These are phyloP conservation scores for Cercophora sp. DNA, from an alignment of 495 filamentous ascomycete species.

Conservation along the genomic window DNA sequence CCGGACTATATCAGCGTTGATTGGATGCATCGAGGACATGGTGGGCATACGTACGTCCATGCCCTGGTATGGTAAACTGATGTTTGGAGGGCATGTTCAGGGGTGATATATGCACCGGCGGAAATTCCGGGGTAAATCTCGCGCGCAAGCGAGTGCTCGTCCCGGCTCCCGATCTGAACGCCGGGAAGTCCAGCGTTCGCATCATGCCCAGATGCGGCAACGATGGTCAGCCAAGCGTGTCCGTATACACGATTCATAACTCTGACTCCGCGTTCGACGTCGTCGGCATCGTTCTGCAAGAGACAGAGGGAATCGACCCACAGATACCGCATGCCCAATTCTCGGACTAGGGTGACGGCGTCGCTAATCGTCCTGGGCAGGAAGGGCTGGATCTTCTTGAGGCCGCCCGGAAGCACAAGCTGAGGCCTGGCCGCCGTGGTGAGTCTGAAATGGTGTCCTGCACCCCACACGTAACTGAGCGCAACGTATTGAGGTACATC, in stretches of 20 bases:
- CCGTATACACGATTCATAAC: constrained; percentile 13
- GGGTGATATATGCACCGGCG: neutral
- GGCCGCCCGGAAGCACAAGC: no score
- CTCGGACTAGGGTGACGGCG: neutral
- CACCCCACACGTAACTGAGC: no score
- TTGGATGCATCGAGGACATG: neutral
- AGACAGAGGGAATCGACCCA: constrained; percentile 18
- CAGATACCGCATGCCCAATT: constrained; percentile 9
- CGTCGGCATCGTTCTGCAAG: constrained; percentile 7
- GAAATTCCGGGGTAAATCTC: neutral
- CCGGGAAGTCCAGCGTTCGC: constrained; percentile 10
- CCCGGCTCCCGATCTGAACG: neutral
- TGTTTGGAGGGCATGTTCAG: neutral
- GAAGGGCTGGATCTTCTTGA: no score
- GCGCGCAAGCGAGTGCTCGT: neutral
- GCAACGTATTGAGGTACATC: no score
- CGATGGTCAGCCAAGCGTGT: constrained; percentile 4
- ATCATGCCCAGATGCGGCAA: constrained; percentile 10
- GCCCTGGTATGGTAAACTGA: constrained; percentile 6
- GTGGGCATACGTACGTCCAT: constrained; percentile 12
- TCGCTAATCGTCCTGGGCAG: no score
- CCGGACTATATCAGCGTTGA: no score
- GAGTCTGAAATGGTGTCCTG: no score
- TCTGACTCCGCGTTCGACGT: neutral
- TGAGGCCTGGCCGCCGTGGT: no score